Evolutionary conservation across 208 protist genomes (phyloP), one percentile per base, ranked within the genome.

Genomic region (Trypanosoma avium): DNA sequence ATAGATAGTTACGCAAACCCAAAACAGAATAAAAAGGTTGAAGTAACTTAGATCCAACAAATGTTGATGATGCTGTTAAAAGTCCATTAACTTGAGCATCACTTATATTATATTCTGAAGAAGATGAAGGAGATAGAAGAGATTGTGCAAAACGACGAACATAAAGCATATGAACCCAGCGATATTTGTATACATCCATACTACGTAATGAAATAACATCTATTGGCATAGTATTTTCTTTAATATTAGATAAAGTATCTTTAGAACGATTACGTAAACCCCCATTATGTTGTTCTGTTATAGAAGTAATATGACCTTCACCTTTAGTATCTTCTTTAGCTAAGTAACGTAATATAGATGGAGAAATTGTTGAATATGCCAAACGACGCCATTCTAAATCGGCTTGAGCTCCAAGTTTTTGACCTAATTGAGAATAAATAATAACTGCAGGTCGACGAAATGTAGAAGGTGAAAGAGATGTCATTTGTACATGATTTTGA

Each of bases 391-490:
- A 95, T 46, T 84, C 82, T 19, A 56, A 47, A 47, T 95, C 85
- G 3, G 84, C 85, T 27, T 86, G 74, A 2, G 79, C 79, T 26
- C 89, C 86, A 57, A 90, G 84, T 66, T 85, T 86, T 60, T 95
- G 89, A 2, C 89, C 89, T 0, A 92, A 65, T 65, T 95, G 89
- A 21, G 89, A 84, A 59, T 80, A 90, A 56, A 95, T 92, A 45
- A 95, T 73, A 15, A 95, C 77, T 0, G 86, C 78, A 26, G 89
- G 89, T n/a, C 81, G 70, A 5, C 77, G 75, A 59, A 94, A 92
- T 17, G 72, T 71, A 4, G 68, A 67, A 13, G 77, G 67, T 19
- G 70, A 73, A 36, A 94, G 67, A 5, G 67, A 46, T 13, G 81
- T 88, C 58, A 90, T 84, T 27, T 86, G 74, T 32, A 64, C 30